Percentiles rank a stretch among this genome's conserved stretches.
phyloP scores from a whole-genome alignment of 148 eudicot genomes.

The Diospyros lotus region DNA sequence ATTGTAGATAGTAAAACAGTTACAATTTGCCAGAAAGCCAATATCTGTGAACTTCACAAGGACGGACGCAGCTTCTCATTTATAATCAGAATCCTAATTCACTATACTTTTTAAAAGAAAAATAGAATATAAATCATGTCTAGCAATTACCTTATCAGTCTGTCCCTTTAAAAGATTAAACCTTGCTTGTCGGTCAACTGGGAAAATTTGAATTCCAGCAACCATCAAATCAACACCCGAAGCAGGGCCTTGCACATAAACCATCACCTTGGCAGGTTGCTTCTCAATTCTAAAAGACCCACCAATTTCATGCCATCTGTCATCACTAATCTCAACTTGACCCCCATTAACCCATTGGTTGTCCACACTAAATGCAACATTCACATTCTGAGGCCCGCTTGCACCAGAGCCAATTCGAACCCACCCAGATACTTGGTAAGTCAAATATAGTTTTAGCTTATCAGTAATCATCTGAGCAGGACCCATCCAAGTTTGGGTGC shows the following conservation, averaged over 20 bases:
- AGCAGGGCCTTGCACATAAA: slow-evolving; percentile 79
- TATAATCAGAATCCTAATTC: background rate
- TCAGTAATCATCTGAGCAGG: slow-evolving; percentile 95
- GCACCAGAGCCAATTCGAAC: slow-evolving; percentile 59
- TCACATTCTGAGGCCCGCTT: slow-evolving; percentile 74
- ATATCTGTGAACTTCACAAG: background rate
- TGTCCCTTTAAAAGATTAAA: slow-evolving; percentile 52
- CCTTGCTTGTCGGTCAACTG: slow-evolving; percentile 77
- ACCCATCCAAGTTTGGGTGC: slow-evolving; percentile 96
- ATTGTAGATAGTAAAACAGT: too few species aligned
- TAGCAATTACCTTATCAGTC: slow-evolving; percentile 60
- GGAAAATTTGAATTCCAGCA: slow-evolving; percentile 78
- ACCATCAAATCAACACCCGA: slow-evolving; percentile 83
- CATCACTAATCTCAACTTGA: slow-evolving; percentile 59
- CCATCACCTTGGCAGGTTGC: slow-evolving; percentile 67
- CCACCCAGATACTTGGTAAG: slow-evolving; percentile 96
- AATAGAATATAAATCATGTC: background rate
- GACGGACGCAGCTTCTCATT: background rate
- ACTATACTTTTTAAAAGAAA: background rate
- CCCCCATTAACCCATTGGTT: slow-evolving; percentile 93
- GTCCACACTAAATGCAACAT: slow-evolving; percentile 71
- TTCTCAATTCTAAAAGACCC: slow-evolving; percentile 91
- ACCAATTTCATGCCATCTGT: slow-evolving; percentile 85
- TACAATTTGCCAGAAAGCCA: background rate
- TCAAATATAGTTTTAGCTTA: slow-evolving; percentile 61